Percentiles rank a stretch among this genome's conserved stretches.
These are phyloP conservation scores for Saccharomycopsis guyanensis DNA, from an alignment of 805 yeast species.

Conservation along the genomic window DNA sequence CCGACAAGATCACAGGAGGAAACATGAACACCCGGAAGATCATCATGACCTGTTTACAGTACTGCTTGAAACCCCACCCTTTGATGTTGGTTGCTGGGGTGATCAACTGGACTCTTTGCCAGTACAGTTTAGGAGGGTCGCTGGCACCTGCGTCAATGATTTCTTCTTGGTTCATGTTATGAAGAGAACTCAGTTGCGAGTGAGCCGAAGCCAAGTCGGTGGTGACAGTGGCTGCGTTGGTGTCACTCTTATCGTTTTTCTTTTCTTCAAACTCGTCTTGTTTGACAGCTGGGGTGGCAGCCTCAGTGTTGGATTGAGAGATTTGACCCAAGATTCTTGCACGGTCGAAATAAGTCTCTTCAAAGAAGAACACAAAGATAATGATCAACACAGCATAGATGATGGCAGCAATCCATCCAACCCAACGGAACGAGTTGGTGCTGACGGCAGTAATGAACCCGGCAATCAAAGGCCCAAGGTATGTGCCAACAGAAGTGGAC, in stretches of 20 bases:
- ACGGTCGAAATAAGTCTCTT: slow-evolving; percentile 65
- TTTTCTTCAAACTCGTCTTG: slow-evolving; percentile 15
- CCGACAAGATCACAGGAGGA: slow-evolving; percentile 60
- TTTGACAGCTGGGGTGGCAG: slow-evolving; percentile 1
- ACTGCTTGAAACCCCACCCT: slow-evolving; percentile 63
- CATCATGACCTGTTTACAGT: slow-evolving; percentile 40
- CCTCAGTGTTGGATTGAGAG: slow-evolving; percentile 6
- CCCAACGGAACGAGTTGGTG: slow-evolving; percentile 64
- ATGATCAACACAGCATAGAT: slow-evolving; percentile 51
- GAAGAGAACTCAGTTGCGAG: not conserved
- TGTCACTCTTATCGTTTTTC: slow-evolving; percentile 8
- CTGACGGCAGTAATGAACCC: slow-evolving; percentile 54
- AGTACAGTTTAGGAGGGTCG: slow-evolving; percentile 37
- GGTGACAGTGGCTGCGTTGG: not conserved
- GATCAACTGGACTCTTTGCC: slow-evolving; percentile 39
- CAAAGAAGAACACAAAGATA: slow-evolving; percentile 51
- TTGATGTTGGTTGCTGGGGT: slow-evolving; percentile 52
- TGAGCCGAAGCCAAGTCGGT: not conserved
- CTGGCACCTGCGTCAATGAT: slow-evolving; percentile 30
- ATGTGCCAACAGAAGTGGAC: slow-evolving; percentile 71
- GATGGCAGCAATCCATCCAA: slow-evolving; percentile 61
- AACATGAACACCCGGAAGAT: slow-evolving; percentile 51
- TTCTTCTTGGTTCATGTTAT: slow-evolving; percentile 11
- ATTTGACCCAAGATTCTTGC: slow-evolving; percentile 28
- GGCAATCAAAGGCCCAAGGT: slow-evolving; percentile 71